Evolutionary conservation across 352 stramenopile species (phyloP), one percentile per base, ranked within the genome.

Genomic region (Phytophthora syringae): DNA sequence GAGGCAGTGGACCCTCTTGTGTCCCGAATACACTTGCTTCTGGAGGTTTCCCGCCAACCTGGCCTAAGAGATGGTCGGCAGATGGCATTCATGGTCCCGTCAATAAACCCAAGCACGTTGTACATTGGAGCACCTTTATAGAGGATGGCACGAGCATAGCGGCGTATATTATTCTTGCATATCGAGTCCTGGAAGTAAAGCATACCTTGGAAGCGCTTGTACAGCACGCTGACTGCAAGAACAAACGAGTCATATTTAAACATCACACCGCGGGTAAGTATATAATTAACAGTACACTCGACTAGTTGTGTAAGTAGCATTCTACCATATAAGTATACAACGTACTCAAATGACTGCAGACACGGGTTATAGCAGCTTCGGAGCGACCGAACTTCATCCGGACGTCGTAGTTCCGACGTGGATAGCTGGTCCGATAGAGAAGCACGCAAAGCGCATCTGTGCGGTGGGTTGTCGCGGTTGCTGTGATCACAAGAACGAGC

Each of bases 141-240:
- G 10, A 18, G 18, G 13, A 60, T 20, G 10, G 42, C 53, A 52
- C 40, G 27, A 52, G 30, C 30, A 37, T 54, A 62, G n/a, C 54
- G 43, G 7, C 32, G 54, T 49, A 56, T 57, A 57, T 52, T 57
- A n/a, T 64, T 64, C 36, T 57, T 57, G 45, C 37, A 52, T 37
- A 64, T 43, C 5, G 56, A 5, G 2, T 57, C 37, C 25, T 64
- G 45, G 27, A 64, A 64, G 24, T 47, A 57, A 25, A 57, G 52
- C 12, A 64, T 7, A 21, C 27, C 3, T 49, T 57, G 10, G 20
- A 57, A 64, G 27, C 47, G 56, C 16, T 64, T 22, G 36, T 57
- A 42, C 32, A 55, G 18, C 34, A 50, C 21, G 47, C 37, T 25
- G 15, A 57, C 32, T 64, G 24, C 47, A 27, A 48, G n/a, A 22